Base-by-base conservation (phyloP, 1,284 basidiomycete species). In the Austroboletus niveus region DNA sequence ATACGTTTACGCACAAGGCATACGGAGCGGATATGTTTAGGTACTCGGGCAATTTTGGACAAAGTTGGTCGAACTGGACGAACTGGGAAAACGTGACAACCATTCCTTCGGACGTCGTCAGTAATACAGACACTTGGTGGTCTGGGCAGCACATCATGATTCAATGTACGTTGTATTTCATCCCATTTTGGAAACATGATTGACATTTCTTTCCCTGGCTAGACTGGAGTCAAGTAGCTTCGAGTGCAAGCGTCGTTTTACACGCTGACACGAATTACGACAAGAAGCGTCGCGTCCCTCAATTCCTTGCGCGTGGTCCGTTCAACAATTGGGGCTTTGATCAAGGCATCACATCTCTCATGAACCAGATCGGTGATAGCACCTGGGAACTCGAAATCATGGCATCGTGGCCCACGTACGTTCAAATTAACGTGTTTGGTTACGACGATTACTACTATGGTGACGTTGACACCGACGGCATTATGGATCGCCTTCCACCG, bases 291-390 rank as follows among this genome's bases (percentile, higher is more conserved):
- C 88, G 90, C 40, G 86, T 89, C 42, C 93, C 93, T 27, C 92
- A 94, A 65, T 77, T 94, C 60, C 74, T 96, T 46, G 88, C 85
- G 43, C 86, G 93, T 61, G 93, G 93, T 48, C 81, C 83, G 1
- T 96, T 92, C 79, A 96, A 96, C 65, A 73, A 80, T 42, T 96
- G 92, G 92, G 93, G 93, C 54, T 94, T 82, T 64, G 93, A 95
- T 72, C 76, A 84, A 55, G 93, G 93, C 64, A 79, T 92, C 43
- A 60, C 79, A 0, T 78, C 87, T 38, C 62, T 79, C 56, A 88
- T 94, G 82, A 71, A 70, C 38, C 80, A 85, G 51, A 78, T 78
- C 41, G 69, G 71, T 3, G 76, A 90, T 38, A 80, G 84, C 40
- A 73, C 74, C 49, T 92, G 89, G 89, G 83, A 88, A 60, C 76